A percentile compares a stretch with the other conserved stretches of the same genome.
phyloP scores from a whole-genome alignment of 306 rosid species.

The Luffa acutangula region DNA sequence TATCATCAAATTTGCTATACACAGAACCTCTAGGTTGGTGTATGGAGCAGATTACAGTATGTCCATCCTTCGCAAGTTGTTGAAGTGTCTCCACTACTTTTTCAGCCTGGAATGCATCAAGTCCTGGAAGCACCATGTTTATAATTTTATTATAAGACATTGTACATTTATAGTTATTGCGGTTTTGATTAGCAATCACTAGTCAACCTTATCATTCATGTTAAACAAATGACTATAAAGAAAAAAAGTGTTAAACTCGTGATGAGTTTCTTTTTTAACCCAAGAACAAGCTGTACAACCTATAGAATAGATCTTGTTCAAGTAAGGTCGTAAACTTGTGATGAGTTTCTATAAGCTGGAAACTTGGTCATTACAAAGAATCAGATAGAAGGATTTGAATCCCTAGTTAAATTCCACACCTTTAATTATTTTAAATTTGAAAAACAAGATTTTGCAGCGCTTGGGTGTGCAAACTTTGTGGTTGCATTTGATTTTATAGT shows the following conservation, averaged over 20 bases:
- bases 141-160: background rate
- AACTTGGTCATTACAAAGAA: background rate
- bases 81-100: conserved; percentile 85
- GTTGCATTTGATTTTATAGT: background rate
- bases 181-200: background rate
- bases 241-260: background rate
- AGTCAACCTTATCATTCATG: background rate
- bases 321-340: too few relatives aligned
- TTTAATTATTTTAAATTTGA: background rate
- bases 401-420: background rate
- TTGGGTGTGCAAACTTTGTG: background rate
- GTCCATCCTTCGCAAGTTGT: conserved; percentile 84
- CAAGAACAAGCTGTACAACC: too few relatives aligned
- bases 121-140: conserved; percentile 44
- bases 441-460: background rate
- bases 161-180: background rate
- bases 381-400: background rate
- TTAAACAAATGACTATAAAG: background rate
- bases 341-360: background rate
- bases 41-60: conserved; percentile 91
- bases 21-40: conserved; percentile 93
- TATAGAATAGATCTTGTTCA: too few relatives aligned
- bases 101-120: conserved; percentile 97
- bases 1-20: conserved; percentile 72
- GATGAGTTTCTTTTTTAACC: background rate